phyloP scores from a whole-genome alignment of 2,329 filamentous ascomycete genomes.

The Bipolaris cookei region DNA sequence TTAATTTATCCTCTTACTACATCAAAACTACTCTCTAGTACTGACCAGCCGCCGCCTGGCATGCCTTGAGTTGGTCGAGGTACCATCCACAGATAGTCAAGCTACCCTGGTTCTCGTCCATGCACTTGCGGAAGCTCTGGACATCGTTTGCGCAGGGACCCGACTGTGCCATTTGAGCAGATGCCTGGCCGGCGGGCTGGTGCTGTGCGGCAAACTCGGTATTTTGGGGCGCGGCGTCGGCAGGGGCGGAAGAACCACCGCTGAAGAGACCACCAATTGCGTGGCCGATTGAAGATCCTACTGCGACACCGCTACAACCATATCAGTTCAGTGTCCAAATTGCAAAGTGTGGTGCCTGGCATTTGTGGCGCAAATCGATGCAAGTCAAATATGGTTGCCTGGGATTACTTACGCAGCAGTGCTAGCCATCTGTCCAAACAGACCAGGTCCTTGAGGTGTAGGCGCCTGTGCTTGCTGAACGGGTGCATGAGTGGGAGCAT shows the following conservation, averaged over 20 bases:
- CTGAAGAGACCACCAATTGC: slow-evolving; percentile 88
- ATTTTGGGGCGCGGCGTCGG: slow-evolving; percentile 53
- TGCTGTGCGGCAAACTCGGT: slow-evolving; percentile 38
- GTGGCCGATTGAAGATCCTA: slow-evolving; percentile 94
- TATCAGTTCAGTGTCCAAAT: neutral
- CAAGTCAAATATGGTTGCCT: slow-evolving; percentile 1
- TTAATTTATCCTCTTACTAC: neutral
- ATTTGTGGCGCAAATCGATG: neutral
- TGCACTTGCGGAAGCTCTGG: slow-evolving; percentile 88
- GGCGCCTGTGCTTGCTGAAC: slow-evolving; percentile 53
- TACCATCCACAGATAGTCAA: slow-evolving; percentile 98
- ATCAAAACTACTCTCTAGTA: slow-evolving; percentile 48
- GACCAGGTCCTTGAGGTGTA: slow-evolving; percentile 72
- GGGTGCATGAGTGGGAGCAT: slow-evolving; percentile 54
- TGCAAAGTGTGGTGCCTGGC: neutral
- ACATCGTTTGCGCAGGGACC: slow-evolving; percentile 75
- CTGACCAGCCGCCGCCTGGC: slow-evolving; percentile 56
- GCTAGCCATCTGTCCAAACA: slow-evolving; percentile 96
- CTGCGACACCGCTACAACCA: slow-evolving; percentile 80
- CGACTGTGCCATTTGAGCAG: slow-evolving; percentile 46
- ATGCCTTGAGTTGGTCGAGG: slow-evolving; percentile 81
- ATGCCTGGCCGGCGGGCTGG: slow-evolving; percentile 43
- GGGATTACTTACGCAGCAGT: slow-evolving; percentile 84
- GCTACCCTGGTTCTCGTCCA: slow-evolving; percentile 93
- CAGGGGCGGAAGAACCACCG: slow-evolving; percentile 68